Evolutionary conservation across 1,139 yeast genomes (phyloP), one percentile per base, ranked within the genome.

Genomic region (Scheffersomyces segobiensis): DNA sequence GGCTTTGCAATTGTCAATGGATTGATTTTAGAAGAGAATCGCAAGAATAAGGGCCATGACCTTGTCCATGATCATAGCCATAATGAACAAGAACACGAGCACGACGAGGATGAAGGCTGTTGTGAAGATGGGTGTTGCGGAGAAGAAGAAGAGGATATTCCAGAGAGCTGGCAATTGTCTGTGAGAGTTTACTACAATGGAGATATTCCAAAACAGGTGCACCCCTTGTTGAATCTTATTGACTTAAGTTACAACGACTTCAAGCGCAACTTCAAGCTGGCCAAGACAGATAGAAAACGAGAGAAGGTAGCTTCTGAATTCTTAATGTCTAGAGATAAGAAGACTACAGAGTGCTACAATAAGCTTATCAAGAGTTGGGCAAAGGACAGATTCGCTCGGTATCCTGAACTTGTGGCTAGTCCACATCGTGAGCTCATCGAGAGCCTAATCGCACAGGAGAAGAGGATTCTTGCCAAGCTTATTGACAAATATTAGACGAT

Each of bases 1-100:
- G 91, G 90, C 3, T 82, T 80, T 62, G 79, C 74, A 7, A 59
- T 78, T 6, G 68, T 80, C n/a, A 79, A 78, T 58, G 81, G 80
- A 48, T 59, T 74, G n/a, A 57, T 76, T 14, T 62, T 55, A 19
- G 69, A 72, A 19, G 65, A 72, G 61, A 62, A 63, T 19, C 56
- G 61, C 8, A 56, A 66, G 50, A 67, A 65, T 57, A 67, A 59
- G 52, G 66, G 61, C 10, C 64, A 59, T 3, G 65, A 60, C 52
- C 65, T 64, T 4, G 70, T 65, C 12, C 63, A 59, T 4, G 55
- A 52, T n/a, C 55, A 52, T 21, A 54, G 51, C 46, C 52, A 48
- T 14, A 52, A 52, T 19, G 19, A 52, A n/a, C 53, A 50, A 10
- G 56, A 58, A 8, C 56, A 52, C 8, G 46, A 18, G 2, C 26